Evolutionary conservation across 129 eudicot genomes (phyloP), one percentile per base, ranked within the genome.

Genomic region (Scalesia atractyloides): DNA sequence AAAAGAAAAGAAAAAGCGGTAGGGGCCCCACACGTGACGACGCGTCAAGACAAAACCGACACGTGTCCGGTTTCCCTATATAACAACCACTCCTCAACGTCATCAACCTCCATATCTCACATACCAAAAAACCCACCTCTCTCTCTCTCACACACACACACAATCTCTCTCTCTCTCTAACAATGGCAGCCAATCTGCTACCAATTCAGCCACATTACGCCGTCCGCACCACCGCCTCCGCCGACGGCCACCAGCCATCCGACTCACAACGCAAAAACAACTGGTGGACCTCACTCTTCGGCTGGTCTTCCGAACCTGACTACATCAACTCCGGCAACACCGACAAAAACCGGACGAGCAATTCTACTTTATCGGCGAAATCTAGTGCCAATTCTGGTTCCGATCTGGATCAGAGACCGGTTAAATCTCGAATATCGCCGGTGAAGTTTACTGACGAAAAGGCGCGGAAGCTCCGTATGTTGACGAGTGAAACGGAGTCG

Each of bases 241-340:
- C 83, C 43, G 19, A 80, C 77, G 84, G 76, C 49, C 57, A 76
- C 70, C 81, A 68, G 34, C 34, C 49, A 56, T 10, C 81, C 34
- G 75, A 69, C 3, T 5, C 75, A 10, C 77, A 62, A 7, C 66
- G 30, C 5, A 78, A 71, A 9, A 64, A 48, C 73, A 64, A 48
- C 73, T 92, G 96, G 97, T 92, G 96, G 94, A 56, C 82, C 54
- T 91, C 97, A 43, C 80, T 89, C 15, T 86, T 92, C 82, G 91
- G 89, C 66, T 86, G 86, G 88, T 80, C 96, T 15, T 43, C 84
- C 11, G 88, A 85, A 33, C 86, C 90, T 1, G 84, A 87, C 82
- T 82, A 86, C 86, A 75, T 84, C 46, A 82, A 86, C 26, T 51
- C 86, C 71, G 85, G 20, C 2, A 57, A 36, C 64, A 37, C 13